A percentile compares a stretch with the other conserved stretches of the same genome.
These are phyloP conservation scores for Penicillium digitatum DNA, from an alignment of 2,329 filamentous ascomycete genomes.

Conservation along the genomic window DNA sequence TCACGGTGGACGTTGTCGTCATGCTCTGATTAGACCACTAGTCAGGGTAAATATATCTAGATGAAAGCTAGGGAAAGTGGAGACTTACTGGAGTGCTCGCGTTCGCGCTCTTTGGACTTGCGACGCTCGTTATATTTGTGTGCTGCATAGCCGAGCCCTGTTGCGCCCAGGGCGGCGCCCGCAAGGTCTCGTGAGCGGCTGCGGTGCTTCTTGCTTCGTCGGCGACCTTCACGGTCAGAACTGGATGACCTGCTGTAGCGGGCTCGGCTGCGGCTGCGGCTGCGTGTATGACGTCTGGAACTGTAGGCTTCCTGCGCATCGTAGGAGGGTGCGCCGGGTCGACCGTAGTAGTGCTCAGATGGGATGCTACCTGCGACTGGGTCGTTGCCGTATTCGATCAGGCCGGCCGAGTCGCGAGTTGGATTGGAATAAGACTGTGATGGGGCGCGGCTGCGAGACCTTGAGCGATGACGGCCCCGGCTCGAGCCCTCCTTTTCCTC, in stretches of 20 bases:
- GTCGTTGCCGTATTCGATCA: conserved; percentile 63
- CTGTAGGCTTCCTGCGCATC: conserved; percentile 43
- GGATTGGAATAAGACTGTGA: conserved; percentile 42
- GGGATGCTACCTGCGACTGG: conserved; percentile 57
- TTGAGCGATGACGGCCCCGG: conserved; percentile 42
- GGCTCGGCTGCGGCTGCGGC: conserved; percentile 34
- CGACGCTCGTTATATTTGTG: conserved; percentile 57
- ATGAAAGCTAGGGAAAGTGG: background rate
- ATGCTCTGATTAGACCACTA: conserved; percentile 23
- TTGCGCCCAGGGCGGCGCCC: conserved; percentile 55
- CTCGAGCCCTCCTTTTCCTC: conserved; percentile 48
- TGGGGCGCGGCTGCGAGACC: conserved; percentile 44
- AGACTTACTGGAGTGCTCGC: conserved; percentile 49
- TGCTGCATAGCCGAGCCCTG: conserved; percentile 54
- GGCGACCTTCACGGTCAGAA: conserved; percentile 34
- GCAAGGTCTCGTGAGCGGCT: conserved; percentile 47
- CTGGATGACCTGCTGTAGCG: conserved; percentile 37
- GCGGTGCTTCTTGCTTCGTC: conserved; percentile 35
- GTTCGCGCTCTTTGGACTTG: conserved; percentile 49
- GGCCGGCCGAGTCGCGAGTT: conserved; percentile 44
- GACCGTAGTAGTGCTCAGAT: conserved; percentile 45
- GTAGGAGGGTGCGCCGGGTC: conserved; percentile 39
- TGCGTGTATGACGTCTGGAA: conserved; percentile 47
- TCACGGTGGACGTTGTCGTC: conserved; percentile 33
- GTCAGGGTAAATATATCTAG: conserved; percentile 13